Evolutionary conservation across 176 grass and related monocot species (phyloP), one percentile per base, ranked within the genome.

Genomic region (Avena sativa): DNA sequence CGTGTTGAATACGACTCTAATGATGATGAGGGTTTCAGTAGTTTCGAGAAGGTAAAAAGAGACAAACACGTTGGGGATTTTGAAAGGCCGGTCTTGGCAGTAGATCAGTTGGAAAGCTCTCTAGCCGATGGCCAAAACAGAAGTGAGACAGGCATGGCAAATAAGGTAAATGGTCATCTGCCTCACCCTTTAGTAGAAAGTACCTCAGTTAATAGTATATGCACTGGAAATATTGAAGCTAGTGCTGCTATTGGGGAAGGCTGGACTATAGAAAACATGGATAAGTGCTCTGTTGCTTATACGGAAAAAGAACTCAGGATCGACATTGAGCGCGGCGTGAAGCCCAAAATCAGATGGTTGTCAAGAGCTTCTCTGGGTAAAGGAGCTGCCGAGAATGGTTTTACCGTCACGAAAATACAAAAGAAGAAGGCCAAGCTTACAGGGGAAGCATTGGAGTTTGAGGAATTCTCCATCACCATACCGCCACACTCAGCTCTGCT

Each of bases 291-390:
- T 53, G 89, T 98, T 25, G 76, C 83, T 6, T 95, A 89, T 72
- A 92, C 92, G 43, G 81, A 78, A 46, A 92, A 63, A 53, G 84
- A 85, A 62, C 89, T 98, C 30, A 82, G 56, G 50, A 88, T 98
- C 12, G 79, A 89, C 23, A 69, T 98, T 61, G 90, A 98, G 82
- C 93, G 91, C 2, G 85, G 86, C 21, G 91, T 89, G 59, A 98
- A 95, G 53, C 96, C 96, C 50, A 94, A 92, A 80, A 91, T 98
- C 81, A 85, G 89, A 91, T 92, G 81, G 92, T 70, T 94, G 76
- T 90, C 85, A 55, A 82, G 69, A 52, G 88, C 86, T 69, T 71
- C 78, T 0, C 62, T 98, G 65, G 93, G 96, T 21, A 77, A 79
- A 85, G 83, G 72, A 79, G 84, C 92, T 40, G 88, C 88, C 16